Evolutionary conservation across 352 stramenopile genomes (phyloP).

Genomic region (Pythium plurisporium): DNA sequence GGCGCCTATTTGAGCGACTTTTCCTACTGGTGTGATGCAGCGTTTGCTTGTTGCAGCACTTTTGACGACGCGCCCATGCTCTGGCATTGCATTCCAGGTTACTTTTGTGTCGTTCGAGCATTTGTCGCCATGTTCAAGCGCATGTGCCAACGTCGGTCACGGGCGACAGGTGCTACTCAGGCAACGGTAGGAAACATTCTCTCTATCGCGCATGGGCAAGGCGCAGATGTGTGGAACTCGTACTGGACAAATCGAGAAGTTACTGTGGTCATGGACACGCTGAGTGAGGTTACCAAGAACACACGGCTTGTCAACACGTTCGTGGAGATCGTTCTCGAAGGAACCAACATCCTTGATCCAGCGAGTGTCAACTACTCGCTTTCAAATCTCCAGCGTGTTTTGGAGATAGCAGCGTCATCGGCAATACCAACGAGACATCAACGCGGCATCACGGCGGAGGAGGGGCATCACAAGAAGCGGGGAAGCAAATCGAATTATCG

Average conservation of each 20-base stretch:
- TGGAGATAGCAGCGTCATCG: slow-evolving; percentile 23
- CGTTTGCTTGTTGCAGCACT: neutral
- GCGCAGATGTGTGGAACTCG: slow-evolving; percentile 58
- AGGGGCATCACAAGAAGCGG: neutral
- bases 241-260: slow-evolving; percentile 63
- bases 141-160: slow-evolving; percentile 69
- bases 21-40: slow-evolving; percentile 44
- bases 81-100: slow-evolving; percentile 79
- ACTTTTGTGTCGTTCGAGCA: slow-evolving; percentile 62
- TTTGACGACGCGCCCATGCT: slow-evolving; percentile 24
- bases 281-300: slow-evolving; percentile 66
- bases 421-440: neutral
- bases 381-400: slow-evolving; percentile 67
- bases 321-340: slow-evolving; percentile 75
- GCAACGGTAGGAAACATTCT: slow-evolving; percentile 45
- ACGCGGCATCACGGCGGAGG: neutral
- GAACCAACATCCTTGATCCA: slow-evolving; percentile 80
- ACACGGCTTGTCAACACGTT: slow-evolving; percentile 64
- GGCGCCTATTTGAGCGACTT: slow-evolving; percentile 63
- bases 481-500: slow-evolving; percentile 3
- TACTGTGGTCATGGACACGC: slow-evolving; percentile 33
- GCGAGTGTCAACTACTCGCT: slow-evolving; percentile 83
- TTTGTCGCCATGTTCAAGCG: slow-evolving; percentile 68
- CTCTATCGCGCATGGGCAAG: slow-evolving; percentile 48
- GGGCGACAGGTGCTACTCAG: slow-evolving; percentile 32